Conservation (phyloP, 768 basidiomycete genomes). For the Termitomyces sp. region DNA sequence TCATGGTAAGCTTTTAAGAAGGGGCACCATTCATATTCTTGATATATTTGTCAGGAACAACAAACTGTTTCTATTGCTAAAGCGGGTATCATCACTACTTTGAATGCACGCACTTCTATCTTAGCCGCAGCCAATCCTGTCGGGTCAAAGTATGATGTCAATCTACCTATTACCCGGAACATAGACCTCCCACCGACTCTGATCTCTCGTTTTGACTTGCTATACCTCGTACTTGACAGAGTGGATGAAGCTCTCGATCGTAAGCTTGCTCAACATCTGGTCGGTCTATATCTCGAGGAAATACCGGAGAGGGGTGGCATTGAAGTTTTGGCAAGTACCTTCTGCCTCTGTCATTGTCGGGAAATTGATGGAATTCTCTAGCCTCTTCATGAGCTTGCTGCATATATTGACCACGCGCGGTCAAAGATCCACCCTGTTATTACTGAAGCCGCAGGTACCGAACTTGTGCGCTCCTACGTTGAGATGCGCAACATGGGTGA, state of each 20-base stretch:
- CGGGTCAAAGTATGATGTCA: conserved; percentile 90
- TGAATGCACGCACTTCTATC: conserved; percentile 98
- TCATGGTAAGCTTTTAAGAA: conserved; percentile 59
- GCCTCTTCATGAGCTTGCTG: conserved; percentile 87
- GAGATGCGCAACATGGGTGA: conserved; percentile 90
- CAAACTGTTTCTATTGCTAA: conserved; percentile 99
- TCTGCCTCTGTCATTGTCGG: neutral
- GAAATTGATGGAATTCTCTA: conserved; percentile 23
- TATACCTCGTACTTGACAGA: conserved; percentile 93
- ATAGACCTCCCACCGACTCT: conserved; percentile 97
- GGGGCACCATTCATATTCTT: neutral
- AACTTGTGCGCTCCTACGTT: conserved; percentile 87
- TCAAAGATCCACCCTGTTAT: conserved; percentile 81
- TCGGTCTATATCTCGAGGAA: conserved; percentile 92
- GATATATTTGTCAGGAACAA: conserved; percentile 67
- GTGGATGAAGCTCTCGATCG: conserved; percentile 88
- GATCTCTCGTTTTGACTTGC: conserved; percentile 94
- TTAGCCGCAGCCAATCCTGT: conserved; percentile 97
- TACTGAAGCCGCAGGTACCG: conserved; percentile 77
- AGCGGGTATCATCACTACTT: conserved; percentile 96
- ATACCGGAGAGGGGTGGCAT: conserved; percentile 56
- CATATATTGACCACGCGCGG: conserved; percentile 93
- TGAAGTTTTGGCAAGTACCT: conserved; percentile 71
- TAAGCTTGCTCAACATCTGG: conserved; percentile 86
- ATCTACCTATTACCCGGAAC: conserved; percentile 89